Percentiles rank a stretch among this genome's conserved stretches.
Conservation (phyloP, 1,284 basidiomycete species). For the Vanrija sp. region DNA sequence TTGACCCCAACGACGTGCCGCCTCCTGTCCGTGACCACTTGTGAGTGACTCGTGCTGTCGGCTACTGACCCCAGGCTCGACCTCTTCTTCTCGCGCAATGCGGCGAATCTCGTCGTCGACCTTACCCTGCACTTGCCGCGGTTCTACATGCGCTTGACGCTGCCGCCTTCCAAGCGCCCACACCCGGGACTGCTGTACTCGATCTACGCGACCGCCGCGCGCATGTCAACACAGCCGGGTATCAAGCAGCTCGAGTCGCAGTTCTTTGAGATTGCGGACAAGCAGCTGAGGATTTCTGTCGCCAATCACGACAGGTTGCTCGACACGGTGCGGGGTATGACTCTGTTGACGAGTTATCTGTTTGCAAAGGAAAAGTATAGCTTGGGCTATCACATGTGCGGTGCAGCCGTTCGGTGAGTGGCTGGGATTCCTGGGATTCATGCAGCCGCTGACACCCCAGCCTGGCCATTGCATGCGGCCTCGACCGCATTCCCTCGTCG, state of each 20-base stretch:
- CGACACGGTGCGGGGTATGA: slow-evolving; percentile 30
- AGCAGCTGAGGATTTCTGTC: slow-evolving; percentile 27
- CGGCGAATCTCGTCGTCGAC: slow-evolving; percentile 3
- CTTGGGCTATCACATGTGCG: slow-evolving; percentile 26
- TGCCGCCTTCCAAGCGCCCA: slow-evolving; percentile 23
- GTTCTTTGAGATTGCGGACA: slow-evolving; percentile 33
- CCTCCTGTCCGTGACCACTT: slow-evolving; percentile 32
- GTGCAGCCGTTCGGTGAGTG: slow-evolving; percentile 17
- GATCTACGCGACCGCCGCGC: slow-evolving; percentile 25
- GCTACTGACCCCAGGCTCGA: slow-evolving; percentile 20
- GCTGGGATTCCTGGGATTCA: too few relatives aligned
- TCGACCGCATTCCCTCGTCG: slow-evolving; percentile 23
- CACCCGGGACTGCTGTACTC: slow-evolving; percentile 27
- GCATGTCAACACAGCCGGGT: slow-evolving; percentile 24
- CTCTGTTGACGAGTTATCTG: slow-evolving; percentile 26
- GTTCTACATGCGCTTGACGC: slow-evolving; percentile 25
- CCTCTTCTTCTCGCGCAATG: slow-evolving; percentile 24
- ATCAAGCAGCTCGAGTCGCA: slow-evolving; percentile 27
- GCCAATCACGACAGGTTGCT: slow-evolving; percentile 27
- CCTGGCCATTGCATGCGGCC: slow-evolving; percentile 27
- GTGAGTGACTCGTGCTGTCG: slow-evolving; percentile 13
- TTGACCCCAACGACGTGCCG: slow-evolving; percentile 36
- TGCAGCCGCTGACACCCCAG: background rate
- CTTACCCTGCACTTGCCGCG: slow-evolving; percentile 22
- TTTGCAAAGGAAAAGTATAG: slow-evolving; percentile 30